A percentile compares a stretch with the other conserved stretches of the same genome.
Evolutionary conservation across 306 rosid genomes (phyloP).

Genomic region (Cercis canadensis): DNA sequence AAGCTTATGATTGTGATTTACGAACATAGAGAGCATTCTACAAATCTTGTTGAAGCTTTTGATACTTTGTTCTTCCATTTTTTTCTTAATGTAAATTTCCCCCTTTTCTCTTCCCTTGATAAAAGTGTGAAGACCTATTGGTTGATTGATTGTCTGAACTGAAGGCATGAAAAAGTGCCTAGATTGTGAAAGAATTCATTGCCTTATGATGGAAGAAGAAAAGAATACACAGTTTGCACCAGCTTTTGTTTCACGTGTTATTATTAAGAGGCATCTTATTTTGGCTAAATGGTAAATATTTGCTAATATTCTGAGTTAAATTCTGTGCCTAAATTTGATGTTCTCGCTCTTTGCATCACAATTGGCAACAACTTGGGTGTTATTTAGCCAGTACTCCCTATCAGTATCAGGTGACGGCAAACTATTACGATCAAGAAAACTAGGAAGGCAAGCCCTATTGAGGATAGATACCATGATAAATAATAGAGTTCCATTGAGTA

Average conservation of each 20-base stretch:
- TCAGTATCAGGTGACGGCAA: conserved; percentile 51
- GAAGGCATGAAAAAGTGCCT: conserved; percentile 11
- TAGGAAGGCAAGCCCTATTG: conserved; percentile 72
- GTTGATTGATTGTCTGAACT: conserved; percentile 3
- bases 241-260: neutral
- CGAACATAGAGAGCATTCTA: neutral
- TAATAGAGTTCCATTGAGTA: neutral
- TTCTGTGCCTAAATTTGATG: too few species aligned
- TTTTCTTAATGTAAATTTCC: neutral
- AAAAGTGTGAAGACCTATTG: neutral
- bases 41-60: too few species aligned
- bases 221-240: conserved; percentile 2
- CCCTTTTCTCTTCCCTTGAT: neutral
- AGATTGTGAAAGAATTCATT: conserved; percentile 6
- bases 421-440: conserved; percentile 69
- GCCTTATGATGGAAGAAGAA: conserved; percentile 13
- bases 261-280: neutral
- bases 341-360: conserved; percentile 60
- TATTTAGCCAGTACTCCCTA: conserved; percentile 67
- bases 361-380: conserved; percentile 49
- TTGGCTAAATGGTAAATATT: too few species aligned
- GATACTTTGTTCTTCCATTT: conserved; percentile 5
- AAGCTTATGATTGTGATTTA: conserved; percentile 29
- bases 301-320: too few species aligned
- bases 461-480: conserved; percentile 62